These are phyloP conservation scores for Tolypocladium pustulatum DNA, from an alignment of 2,329 filamentous ascomycete species.

Conservation along the genomic window DNA sequence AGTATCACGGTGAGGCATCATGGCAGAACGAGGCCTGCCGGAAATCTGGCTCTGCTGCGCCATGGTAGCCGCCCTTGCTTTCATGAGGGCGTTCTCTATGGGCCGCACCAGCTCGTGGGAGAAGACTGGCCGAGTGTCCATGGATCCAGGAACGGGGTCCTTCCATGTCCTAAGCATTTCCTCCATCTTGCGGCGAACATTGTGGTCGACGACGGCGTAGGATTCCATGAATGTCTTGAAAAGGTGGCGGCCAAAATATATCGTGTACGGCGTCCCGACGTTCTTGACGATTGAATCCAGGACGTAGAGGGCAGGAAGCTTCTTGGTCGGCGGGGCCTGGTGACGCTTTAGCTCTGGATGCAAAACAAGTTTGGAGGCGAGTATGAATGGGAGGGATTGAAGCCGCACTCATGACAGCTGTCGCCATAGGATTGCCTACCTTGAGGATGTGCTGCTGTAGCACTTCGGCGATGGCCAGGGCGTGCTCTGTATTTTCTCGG, in stretches of 20 bases:
- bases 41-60: constrained; percentile 39
- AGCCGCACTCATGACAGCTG: not conserved
- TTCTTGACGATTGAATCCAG: constrained; percentile 98
- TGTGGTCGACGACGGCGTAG: constrained; percentile 77
- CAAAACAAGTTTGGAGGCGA: not conserved
- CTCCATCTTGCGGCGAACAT: constrained; percentile 82
- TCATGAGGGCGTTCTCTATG: constrained; percentile 90
- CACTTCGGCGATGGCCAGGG: constrained; percentile 81
- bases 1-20: constrained; percentile 56
- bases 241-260: constrained; percentile 86
- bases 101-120: constrained; percentile 74
- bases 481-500: constrained; percentile 93
- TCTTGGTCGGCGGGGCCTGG: constrained; percentile 79
- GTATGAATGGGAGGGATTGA: not conserved
- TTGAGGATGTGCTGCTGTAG: constrained; percentile 89
- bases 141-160: constrained; percentile 85
- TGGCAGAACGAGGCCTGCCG: constrained; percentile 34
- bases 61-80: constrained; percentile 54
- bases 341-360: constrained; percentile 24
- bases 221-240: constrained; percentile 96
- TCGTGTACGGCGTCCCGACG: constrained; percentile 91
- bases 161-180: constrained; percentile 98
- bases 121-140: constrained; percentile 89
- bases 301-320: constrained; percentile 91
- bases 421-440: constrained; percentile 47